Percentiles rank a stretch among this genome's conserved stretches.
phyloP scores from a whole-genome alignment of 148 eudicot species.

The Salicornia ramosissima region DNA sequence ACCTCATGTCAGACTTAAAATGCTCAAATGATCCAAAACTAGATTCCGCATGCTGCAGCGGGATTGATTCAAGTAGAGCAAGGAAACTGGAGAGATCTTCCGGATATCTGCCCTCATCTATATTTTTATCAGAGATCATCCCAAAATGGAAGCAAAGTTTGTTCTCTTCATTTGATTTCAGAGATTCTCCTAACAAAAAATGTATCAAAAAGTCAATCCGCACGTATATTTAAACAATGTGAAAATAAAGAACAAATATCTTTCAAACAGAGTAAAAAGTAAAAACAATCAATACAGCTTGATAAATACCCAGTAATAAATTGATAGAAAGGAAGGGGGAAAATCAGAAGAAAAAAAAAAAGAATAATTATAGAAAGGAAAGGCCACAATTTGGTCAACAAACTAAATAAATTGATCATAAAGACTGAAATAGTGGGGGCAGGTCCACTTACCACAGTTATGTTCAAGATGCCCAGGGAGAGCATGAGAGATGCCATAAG shows the following conservation, averaged over 20 bases:
- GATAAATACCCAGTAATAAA: no score
- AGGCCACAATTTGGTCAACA: background rate
- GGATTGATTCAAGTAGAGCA: constrained; percentile 82
- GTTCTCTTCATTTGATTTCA: constrained; percentile 48
- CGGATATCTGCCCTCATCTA: constrained; percentile 54
- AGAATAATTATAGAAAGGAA: background rate
- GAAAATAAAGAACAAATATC: no score
- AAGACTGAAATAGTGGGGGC: constrained; percentile 8
- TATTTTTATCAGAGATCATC: constrained; percentile 48
- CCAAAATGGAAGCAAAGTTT: constrained; percentile 57
- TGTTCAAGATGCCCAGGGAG: constrained; percentile 51
- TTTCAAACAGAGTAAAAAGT: background rate
- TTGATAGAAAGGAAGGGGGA: no score
- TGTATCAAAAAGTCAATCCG: constrained; percentile 10
- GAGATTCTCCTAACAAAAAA: constrained; percentile 50
- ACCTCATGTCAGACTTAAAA: constrained; percentile 64
- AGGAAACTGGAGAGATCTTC: constrained; percentile 79
- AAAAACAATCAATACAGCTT: background rate
- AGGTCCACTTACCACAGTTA: constrained; percentile 47
- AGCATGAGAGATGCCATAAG: constrained; percentile 43
- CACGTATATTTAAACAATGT: no score
- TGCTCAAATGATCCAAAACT: constrained; percentile 54
- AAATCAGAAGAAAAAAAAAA: no score
- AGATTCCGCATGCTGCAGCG: constrained; percentile 50
- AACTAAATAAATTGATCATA: constrained; percentile 7